These are phyloP conservation scores for Gloeophyllum trabeum DNA, from an alignment of 768 basidiomycete genomes.

Conservation along the genomic window DNA sequence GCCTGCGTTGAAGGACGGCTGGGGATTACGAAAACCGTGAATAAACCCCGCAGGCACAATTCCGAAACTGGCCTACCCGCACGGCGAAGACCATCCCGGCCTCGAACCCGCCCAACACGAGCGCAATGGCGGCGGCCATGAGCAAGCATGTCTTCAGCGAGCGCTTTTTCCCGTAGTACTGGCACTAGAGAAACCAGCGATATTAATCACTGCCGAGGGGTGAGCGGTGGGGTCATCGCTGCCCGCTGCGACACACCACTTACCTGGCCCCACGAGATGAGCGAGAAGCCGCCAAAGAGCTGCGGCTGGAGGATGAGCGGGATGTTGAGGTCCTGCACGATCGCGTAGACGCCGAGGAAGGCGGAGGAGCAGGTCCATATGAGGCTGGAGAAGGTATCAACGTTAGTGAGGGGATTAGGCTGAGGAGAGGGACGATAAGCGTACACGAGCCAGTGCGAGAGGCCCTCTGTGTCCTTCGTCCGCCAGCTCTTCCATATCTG, in stretches of 20 bases:
- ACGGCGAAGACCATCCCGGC: constrained; percentile 47
- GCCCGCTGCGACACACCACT: constrained; percentile 5
- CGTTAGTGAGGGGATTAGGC: background rate
- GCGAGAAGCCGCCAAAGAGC: constrained; percentile 45
- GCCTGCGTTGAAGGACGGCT: constrained; percentile 27
- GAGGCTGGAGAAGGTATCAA: constrained; percentile 26
- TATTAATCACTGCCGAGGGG: background rate
- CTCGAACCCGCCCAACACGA: constrained; percentile 45
- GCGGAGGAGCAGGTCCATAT: constrained; percentile 50
- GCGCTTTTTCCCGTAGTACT: constrained; percentile 46
- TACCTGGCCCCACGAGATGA: constrained; percentile 61
- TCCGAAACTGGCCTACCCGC: constrained; percentile 26
- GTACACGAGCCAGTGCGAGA: constrained; percentile 60
- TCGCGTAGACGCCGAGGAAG: constrained; percentile 58
- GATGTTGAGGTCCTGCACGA: constrained; percentile 56
- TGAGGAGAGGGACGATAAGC: background rate
- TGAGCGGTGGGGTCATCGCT: background rate
- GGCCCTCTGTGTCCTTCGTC: constrained; percentile 53
- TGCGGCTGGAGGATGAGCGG: constrained; percentile 64
- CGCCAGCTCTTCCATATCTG: constrained; percentile 65
- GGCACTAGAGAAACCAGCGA: constrained; percentile 32
- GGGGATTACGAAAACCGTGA: background rate
- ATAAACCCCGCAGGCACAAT: constrained; percentile 1
- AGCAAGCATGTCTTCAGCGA: constrained; percentile 21
- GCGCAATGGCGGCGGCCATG: constrained; percentile 26